Percentiles rank a stretch among this genome's conserved stretches.
These are phyloP conservation scores for Cutaneotrichosporon curvatum DNA, from an alignment of 1,284 basidiomycete genomes.

Conservation along the genomic window DNA sequence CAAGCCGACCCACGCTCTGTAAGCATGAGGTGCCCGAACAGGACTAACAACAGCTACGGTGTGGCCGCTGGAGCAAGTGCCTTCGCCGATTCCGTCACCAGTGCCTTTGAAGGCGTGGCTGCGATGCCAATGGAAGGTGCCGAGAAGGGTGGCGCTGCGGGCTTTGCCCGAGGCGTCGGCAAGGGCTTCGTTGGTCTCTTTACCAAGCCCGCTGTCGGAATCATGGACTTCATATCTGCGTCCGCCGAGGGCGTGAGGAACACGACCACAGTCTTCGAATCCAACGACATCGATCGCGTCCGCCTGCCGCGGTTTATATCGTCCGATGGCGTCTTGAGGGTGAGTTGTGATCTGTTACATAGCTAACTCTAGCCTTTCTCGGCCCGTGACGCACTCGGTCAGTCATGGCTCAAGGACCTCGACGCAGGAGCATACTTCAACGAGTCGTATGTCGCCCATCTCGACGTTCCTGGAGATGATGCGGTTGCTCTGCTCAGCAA, in stretches of 20 bases:
- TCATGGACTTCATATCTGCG: conserved; percentile 93
- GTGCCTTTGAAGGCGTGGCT: conserved; percentile 91
- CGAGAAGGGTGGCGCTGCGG: conserved; percentile 84
- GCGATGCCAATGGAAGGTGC: conserved; percentile 97
- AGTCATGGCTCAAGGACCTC: conserved; percentile 91
- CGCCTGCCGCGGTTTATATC: conserved; percentile 83
- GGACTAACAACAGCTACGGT: conserved; percentile 63
- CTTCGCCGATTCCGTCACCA: conserved; percentile 86
- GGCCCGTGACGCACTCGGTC: conserved; percentile 81
- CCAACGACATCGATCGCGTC: conserved; percentile 78
- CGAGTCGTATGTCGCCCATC: conserved; percentile 87
- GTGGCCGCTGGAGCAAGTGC: conserved; percentile 91
- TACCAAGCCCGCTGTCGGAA: conserved; percentile 93
- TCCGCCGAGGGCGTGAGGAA: conserved; percentile 97
- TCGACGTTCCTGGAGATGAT: conserved; percentile 73
- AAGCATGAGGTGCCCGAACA: conserved; percentile 25
- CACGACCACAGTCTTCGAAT: conserved; percentile 97
- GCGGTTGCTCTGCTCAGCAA: conserved; percentile 77
- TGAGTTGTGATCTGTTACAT: conserved; percentile 46
- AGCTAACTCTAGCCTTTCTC: conserved; percentile 64
- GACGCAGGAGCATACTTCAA: conserved; percentile 63
- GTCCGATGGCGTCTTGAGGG: conserved; percentile 73
- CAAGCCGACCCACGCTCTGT: conserved; percentile 93
- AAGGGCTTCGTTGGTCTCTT: conserved; percentile 91
- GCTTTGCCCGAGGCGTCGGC: conserved; percentile 97